Evolutionary conservation across 2,329 filamentous ascomycete species (phyloP), one percentile per base, ranked within the genome.

Genomic region (Pestalotiopsis sp.): DNA sequence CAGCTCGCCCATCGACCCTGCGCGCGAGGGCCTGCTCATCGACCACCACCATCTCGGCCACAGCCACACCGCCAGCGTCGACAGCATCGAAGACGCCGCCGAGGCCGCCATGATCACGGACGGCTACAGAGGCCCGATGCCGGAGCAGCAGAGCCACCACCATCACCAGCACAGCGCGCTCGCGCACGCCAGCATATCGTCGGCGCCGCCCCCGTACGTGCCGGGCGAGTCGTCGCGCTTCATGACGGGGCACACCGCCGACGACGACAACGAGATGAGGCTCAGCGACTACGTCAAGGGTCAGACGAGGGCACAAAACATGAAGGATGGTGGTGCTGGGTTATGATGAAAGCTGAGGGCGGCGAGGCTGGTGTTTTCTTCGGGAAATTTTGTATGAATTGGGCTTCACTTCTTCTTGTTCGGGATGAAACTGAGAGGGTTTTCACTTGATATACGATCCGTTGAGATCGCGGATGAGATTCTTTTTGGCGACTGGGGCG

Each of bases 331-430:
- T 3, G 76, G 76, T 4, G 65, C 57, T 52, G 45, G 45, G 4
- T 70, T 65, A 58, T 69, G 62, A 20, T 36, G 23, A 45, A 13
- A 49, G 11, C 2, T n/a, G 6, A 27, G 20, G 5, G 25, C 4
- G 23, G 27, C 3, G 57, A 3, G 23, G 12, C n/a, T 25, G 57
- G 23, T 23, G 23, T 23, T 23, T 20, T 38, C 4, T 41, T 76
- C 90, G 69, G 89, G 82, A 25, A 89, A 90, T 75, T 84, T 75
- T 84, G 93, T 23, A 90, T 91, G 41, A 92, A 88, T 72, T 90
- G 83, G 27, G 85, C 87, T 84, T 87, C 73, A 85, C 85, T 68
- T 78, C 81, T 17, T 91, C 92, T 84, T 93, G 80, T 70, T 84
- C 17, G 9, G 9, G 14, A 52, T 52, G 45, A n/a, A 20, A n/a